A percentile compares a stretch with the other conserved stretches of the same genome.
phyloP scores from a whole-genome alignment of 495 filamentous ascomycete genomes.

The Hypomontagnella monticulosa region DNA sequence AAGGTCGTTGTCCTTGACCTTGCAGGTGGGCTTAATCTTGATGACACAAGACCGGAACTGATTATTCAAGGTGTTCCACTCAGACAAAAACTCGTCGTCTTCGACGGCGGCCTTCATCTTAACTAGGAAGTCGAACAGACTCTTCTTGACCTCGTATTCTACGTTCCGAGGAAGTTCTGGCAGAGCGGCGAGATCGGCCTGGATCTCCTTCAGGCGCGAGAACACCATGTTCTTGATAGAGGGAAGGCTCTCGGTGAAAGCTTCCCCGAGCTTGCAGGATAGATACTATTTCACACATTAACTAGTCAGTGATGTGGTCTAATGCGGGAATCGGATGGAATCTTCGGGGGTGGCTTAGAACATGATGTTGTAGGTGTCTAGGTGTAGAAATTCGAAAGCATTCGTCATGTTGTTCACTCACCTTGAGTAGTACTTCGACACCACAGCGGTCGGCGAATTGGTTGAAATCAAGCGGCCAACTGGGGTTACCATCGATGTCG shows the following conservation, averaged over 20 bases:
- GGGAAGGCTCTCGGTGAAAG: conserved; percentile 58
- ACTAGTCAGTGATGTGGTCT: conserved; percentile 10
- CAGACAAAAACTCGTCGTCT: conserved; percentile 45
- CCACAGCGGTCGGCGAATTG: conserved; percentile 65
- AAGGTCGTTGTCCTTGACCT: conserved; percentile 44
- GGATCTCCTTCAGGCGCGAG: conserved; percentile 56
- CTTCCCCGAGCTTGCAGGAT: conserved; percentile 39
- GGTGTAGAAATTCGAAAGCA: background rate
- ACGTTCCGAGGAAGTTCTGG: conserved; percentile 66
- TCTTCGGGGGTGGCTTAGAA: background rate
- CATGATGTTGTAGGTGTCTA: background rate
- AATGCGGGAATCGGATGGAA: background rate
- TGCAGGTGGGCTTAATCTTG: conserved; percentile 55
- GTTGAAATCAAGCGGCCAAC: conserved; percentile 59
- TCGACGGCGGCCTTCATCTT: conserved; percentile 49
- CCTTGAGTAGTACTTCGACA: conserved; percentile 61
- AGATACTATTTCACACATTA: conserved; percentile 32
- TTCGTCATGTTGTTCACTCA: conserved; percentile 34
- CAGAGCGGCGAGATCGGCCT: conserved; percentile 57
- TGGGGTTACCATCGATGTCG: conserved; percentile 22
- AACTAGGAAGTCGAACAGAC: conserved; percentile 52
- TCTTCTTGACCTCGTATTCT: conserved; percentile 58
- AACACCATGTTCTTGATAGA: conserved; percentile 67
- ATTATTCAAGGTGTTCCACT: conserved; percentile 46
- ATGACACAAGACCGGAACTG: conserved; percentile 51